These are phyloP conservation scores for Verticillium albo-atrum DNA, from an alignment of 2,329 filamentous ascomycete genomes.

Conservation along the genomic window DNA sequence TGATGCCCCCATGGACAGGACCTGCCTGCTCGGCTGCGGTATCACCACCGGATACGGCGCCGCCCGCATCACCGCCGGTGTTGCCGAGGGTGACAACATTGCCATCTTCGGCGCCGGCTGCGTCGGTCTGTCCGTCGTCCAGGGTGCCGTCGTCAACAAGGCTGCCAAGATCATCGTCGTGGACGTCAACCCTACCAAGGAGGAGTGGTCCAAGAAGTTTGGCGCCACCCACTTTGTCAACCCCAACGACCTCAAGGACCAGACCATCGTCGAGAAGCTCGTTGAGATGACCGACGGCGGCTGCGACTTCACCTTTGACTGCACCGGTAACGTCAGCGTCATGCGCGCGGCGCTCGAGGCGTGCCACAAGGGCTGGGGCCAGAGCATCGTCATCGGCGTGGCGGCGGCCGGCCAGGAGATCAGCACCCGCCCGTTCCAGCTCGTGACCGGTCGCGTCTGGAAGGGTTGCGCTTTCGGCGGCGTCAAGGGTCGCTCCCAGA, in stretches of 20 bases:
- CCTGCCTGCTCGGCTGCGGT: constrained; percentile 92
- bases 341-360: constrained; percentile 96
- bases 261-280: constrained; percentile 86
- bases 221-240: constrained; percentile 97
- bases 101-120: constrained; percentile 95
- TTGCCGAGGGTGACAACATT: constrained; percentile 85
- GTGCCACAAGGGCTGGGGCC: constrained; percentile 98
- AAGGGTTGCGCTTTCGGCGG: constrained; percentile 97
- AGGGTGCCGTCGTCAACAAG: constrained; percentile 83
- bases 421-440: constrained; percentile 90
- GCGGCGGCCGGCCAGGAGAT: constrained; percentile 96
- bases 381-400: constrained; percentile 97
- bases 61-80: constrained; percentile 84
- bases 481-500: constrained; percentile 93
- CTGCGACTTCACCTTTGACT: constrained; percentile 99
- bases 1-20: constrained; percentile 91
- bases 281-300: constrained; percentile 98
- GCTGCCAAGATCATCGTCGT: constrained; percentile 72
- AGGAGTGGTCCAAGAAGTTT: constrained; percentile 90
- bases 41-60: constrained; percentile 99
- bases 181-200: constrained; percentile 80
- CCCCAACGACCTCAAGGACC: constrained; percentile 70
- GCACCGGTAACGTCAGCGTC: constrained; percentile 93
- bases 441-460: constrained; percentile 97
- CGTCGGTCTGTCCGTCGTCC: constrained; percentile 91